Evolutionary conservation across 306 rosid species (phyloP).

Genomic region (Quercus wislizeni): DNA sequence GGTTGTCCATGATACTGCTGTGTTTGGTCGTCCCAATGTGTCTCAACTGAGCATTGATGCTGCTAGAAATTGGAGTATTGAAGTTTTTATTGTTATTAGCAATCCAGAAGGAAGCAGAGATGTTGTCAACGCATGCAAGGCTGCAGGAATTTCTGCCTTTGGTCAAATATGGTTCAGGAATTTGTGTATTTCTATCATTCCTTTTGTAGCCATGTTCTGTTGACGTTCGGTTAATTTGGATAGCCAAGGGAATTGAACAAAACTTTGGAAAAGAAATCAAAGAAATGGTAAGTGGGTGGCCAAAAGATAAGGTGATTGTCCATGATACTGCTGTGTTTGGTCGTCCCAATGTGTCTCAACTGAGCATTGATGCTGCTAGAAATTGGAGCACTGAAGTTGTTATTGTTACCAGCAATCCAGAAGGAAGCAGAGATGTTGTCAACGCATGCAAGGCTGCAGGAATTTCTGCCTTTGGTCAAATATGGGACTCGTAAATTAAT

Average conservation of each 20-base stretch:
- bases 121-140: conserved; percentile 48
- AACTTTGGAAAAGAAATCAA: conserved; percentile 58
- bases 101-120: conserved; percentile 68
- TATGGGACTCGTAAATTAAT: conserved; percentile 44
- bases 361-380: conserved; percentile 50
- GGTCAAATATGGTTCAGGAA: conserved; percentile 69
- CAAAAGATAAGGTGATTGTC: conserved; percentile 49
- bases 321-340: conserved; percentile 63
- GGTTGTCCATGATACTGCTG: conserved; percentile 58
- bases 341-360: conserved; percentile 55
- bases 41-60: conserved; percentile 51
- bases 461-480: conserved; percentile 54
- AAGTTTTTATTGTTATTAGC: conserved; percentile 67
- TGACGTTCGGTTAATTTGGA: conserved; percentile 40
- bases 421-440: conserved; percentile 57
- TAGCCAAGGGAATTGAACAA: conserved; percentile 60
- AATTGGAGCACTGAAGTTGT: conserved; percentile 61
- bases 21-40: conserved; percentile 61
- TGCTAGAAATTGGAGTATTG: conserved; percentile 47
- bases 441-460: conserved; percentile 45
- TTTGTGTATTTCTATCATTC: conserved; percentile 67
- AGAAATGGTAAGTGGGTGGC: conserved; percentile 34
- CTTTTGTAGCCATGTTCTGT: conserved; percentile 31
- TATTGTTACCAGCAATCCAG: conserved; percentile 67
- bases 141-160: conserved; percentile 43